A percentile compares a stretch with the other conserved stretches of the same genome.
Conservation (phyloP, 805 yeast genomes). For the Kluyveromyces aestuarii region DNA sequence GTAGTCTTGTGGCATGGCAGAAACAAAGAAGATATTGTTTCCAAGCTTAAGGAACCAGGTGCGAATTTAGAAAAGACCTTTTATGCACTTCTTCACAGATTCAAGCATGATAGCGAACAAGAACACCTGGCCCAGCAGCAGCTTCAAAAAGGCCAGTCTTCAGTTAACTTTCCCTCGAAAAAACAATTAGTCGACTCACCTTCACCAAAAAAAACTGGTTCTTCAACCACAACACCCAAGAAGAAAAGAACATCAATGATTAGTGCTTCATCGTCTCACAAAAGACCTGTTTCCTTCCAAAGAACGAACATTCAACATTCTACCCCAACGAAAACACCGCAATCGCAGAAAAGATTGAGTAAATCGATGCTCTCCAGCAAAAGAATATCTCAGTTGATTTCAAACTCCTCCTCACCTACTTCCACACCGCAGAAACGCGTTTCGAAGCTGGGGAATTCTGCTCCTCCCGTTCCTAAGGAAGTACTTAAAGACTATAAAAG, state of each 20-base stretch:
- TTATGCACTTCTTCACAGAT: slow-evolving; percentile 64
- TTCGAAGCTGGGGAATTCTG: slow-evolving; percentile 15
- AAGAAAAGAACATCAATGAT: slow-evolving; percentile 35
- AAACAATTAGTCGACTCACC: slow-evolving; percentile 9
- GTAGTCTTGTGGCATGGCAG: slow-evolving; percentile 80
- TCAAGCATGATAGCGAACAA: slow-evolving; percentile 47
- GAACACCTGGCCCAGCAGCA: slow-evolving; percentile 25
- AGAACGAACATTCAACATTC: slow-evolving; percentile 20
- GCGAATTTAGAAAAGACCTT: slow-evolving; percentile 74
- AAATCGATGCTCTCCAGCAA: slow-evolving; percentile 22
- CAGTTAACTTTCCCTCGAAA: slow-evolving; percentile 24
- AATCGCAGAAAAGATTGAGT: slow-evolving; percentile 18
- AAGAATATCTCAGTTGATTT: slow-evolving; percentile 14
- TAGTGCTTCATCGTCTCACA: slow-evolving; percentile 40
- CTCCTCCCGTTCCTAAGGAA: slow-evolving; percentile 19
- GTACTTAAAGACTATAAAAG: slow-evolving; percentile 18
- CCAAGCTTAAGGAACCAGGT: slow-evolving; percentile 43
- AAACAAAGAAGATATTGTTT: slow-evolving; percentile 41
- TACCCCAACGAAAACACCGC: slow-evolving; percentile 4
- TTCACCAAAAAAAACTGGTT: slow-evolving; percentile 1
- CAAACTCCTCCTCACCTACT: slow-evolving; percentile 22
- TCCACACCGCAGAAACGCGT: slow-evolving; percentile 22
- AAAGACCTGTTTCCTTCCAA: slow-evolving; percentile 40
- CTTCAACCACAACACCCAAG: slow-evolving; percentile 18
- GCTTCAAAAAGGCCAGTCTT: slow-evolving; percentile 33